phyloP scores from a whole-genome alignment of 2,329 filamentous ascomycete genomes.

The Allantophomopsis lycopodina region DNA sequence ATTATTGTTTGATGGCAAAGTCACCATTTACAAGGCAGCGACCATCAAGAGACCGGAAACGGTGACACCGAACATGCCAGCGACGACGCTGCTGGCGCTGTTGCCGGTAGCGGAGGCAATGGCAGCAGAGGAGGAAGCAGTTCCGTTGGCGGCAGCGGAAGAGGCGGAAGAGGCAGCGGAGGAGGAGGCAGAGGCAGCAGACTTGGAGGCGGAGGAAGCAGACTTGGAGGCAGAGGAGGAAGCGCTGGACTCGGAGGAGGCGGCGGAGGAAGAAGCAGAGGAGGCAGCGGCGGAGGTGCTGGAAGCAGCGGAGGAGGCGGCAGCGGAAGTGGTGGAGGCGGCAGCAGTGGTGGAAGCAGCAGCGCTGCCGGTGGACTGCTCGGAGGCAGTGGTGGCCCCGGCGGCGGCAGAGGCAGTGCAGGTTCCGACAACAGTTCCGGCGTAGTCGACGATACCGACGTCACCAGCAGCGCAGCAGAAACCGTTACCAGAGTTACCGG shows the following conservation, averaged over 20 bases:
- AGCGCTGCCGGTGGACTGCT: not conserved
- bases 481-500: not conserved
- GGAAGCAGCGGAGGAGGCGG: not conserved
- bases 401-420: not conserved
- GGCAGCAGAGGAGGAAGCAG: not conserved
- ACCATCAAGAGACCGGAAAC: too few species aligned
- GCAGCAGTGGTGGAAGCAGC: not conserved
- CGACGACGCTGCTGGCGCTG: too few species aligned
- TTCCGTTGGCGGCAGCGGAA: not conserved
- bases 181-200: not conserved
- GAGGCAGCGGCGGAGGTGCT: not conserved
- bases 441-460: not conserved
- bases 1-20: too few species aligned
- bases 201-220: constrained; percentile 35
- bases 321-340: not conserved
- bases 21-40: too few species aligned
- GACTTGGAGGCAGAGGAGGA: constrained; percentile 21
- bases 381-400: not conserved
- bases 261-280: not conserved
- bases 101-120: not conserved
- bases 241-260: not conserved
- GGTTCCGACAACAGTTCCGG: not conserved
- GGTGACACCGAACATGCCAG: too few species aligned
- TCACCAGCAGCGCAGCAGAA: not conserved
- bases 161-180: not conserved